A percentile compares a stretch with the other conserved stretches of the same genome.
These are phyloP conservation scores for Xylaria cubensis DNA, from an alignment of 495 filamentous ascomycete species.

Conservation along the genomic window DNA sequence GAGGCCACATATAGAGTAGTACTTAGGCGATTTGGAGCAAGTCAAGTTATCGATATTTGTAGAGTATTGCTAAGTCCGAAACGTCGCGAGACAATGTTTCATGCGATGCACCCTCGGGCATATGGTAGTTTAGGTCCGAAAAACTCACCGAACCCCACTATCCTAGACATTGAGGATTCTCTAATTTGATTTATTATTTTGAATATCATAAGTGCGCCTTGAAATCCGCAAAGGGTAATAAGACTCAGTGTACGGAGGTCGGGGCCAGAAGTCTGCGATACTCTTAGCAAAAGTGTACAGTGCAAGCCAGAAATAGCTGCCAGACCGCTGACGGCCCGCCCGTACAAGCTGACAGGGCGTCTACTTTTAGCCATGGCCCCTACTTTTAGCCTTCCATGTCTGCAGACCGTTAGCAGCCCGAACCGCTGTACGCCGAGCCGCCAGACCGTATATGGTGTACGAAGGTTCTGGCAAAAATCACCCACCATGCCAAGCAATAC, in stretches of 20 bases:
- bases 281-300: no score
- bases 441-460: no score
- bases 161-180: not conserved
- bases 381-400: no score
- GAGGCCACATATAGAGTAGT: not conserved
- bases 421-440: no score
- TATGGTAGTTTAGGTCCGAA: not conserved
- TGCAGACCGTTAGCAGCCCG: no score
- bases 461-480: no score
- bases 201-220: not conserved
- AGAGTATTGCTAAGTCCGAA: constrained; percentile 14
- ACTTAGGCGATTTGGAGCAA: not conserved
- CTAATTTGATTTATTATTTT: not conserved
- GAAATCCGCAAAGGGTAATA: not conserved
- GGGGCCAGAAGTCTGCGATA: no score
- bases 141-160: not conserved
- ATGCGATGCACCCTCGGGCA: not conserved
- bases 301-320: no score
- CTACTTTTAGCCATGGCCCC: no score
- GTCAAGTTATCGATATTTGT: not conserved
- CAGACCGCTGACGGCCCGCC: no score
- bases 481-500: no score
- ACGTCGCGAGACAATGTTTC: not conserved
- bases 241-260: not conserved
- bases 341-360: no score